Evolutionary conservation across 2,329 filamentous ascomycete genomes (phyloP).

Genomic region (Akanthomyces dipterigenus): DNA sequence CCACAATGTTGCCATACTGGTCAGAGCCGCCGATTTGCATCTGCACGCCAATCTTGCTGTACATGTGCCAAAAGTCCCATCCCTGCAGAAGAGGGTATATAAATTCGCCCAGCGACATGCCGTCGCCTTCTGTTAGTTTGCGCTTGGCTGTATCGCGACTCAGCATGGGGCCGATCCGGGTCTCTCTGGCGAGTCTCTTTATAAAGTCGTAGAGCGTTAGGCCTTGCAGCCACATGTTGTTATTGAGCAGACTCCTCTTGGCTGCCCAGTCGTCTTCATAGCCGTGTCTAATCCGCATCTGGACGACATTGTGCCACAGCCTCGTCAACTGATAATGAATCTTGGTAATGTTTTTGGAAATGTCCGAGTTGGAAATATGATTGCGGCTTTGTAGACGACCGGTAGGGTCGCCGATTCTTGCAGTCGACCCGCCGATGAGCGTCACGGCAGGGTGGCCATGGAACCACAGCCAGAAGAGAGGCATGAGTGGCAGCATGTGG

Average conservation of each 20-base stretch:
- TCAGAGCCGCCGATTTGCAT: constrained; percentile 93
- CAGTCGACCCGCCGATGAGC: constrained; percentile 68
- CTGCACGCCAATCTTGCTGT: constrained; percentile 57
- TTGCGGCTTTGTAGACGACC: constrained; percentile 58
- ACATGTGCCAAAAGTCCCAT: constrained; percentile 95
- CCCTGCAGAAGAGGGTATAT: constrained; percentile 88
- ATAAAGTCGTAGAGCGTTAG: constrained; percentile 69
- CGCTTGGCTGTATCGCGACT: constrained; percentile 81
- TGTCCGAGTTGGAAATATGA: constrained; percentile 41
- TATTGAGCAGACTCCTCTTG: constrained; percentile 66
- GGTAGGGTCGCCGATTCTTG: constrained; percentile 72
- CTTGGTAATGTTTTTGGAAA: constrained; percentile 58
- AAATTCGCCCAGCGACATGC: constrained; percentile 93
- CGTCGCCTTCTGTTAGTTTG: constrained; percentile 76
- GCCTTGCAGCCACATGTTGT: constrained; percentile 74
- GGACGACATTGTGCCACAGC: constrained; percentile 68
- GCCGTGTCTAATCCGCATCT: constrained; percentile 57
- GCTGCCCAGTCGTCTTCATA: constrained; percentile 58
- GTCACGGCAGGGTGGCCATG: constrained; percentile 63
- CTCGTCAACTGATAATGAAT: constrained; percentile 64
- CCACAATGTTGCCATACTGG: constrained; percentile 92
- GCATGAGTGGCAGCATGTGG: constrained; percentile 75
- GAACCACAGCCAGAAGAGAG: constrained; percentile 76
- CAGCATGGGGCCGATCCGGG: constrained; percentile 81
- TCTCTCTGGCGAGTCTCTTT: constrained; percentile 62